Evolutionary conservation across 2,329 filamentous ascomycete species (phyloP).

Genomic region (Cladorrhinum sp.): DNA sequence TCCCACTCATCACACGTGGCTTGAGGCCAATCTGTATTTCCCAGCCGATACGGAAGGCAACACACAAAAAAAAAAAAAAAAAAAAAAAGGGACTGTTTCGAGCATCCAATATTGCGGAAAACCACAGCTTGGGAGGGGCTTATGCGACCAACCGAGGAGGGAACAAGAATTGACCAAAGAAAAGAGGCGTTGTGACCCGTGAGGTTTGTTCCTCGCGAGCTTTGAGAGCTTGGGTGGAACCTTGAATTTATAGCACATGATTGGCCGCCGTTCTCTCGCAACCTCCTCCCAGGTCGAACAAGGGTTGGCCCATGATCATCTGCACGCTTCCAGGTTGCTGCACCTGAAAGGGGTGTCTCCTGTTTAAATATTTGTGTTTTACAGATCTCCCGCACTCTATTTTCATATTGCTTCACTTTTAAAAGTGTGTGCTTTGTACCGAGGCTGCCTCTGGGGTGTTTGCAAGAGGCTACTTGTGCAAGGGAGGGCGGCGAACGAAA

Average conservation of each 20-base stretch:
- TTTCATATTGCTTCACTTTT: neutral
- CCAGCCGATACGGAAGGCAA: neutral
- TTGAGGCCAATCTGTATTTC: neutral
- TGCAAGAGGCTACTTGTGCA: no score
- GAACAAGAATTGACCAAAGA: neutral
- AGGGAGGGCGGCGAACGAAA: neutral
- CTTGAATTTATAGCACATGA: constrained; percentile 1
- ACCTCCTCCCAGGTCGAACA: constrained; percentile 3
- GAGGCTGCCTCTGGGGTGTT: neutral
- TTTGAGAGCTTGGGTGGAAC: neutral
- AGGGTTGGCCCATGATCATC: neutral
- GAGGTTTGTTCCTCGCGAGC: neutral
- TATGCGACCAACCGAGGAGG: neutral
- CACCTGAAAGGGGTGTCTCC: neutral
- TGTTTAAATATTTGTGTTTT: neutral
- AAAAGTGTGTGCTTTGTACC: neutral
- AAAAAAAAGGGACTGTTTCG: neutral
- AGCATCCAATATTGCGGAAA: neutral
- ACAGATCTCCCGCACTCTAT: neutral
- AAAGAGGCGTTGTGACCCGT: neutral
- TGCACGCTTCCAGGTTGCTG: neutral
- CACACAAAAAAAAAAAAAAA: neutral
- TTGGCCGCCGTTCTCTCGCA: constrained; percentile 13
- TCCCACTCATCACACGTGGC: neutral
- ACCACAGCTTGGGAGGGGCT: neutral